Percentiles rank a stretch among this genome's conserved stretches.
Conservation (phyloP, 2,329 filamentous ascomycete genomes). For the Fusarium paranaense region DNA sequence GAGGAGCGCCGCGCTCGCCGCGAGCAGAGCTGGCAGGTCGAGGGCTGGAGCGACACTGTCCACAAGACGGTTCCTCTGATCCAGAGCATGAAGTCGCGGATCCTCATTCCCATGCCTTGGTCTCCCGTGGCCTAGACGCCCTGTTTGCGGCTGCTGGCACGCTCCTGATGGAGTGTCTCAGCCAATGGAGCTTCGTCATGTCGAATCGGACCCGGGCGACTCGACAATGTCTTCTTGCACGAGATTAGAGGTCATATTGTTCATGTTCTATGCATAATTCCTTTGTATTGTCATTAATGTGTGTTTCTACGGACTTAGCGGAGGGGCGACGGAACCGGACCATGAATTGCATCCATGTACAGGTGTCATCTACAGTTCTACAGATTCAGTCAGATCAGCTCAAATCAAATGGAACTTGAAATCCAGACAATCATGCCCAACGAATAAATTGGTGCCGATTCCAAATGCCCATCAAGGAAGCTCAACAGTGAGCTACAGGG, state of each 20-base stretch:
- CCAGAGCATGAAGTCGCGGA: constrained; percentile 93
- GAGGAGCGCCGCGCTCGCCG: constrained; percentile 91
- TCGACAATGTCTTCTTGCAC: constrained; percentile 15
- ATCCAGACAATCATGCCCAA: background rate
- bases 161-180: constrained; percentile 6
- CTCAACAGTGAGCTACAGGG: background rate
- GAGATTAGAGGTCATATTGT: constrained; percentile 25
- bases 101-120: constrained; percentile 96
- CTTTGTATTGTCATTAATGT: constrained; percentile 26
- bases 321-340: constrained; percentile 38
- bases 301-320: constrained; percentile 23
- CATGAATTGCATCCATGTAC: constrained; percentile 41
- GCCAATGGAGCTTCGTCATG: background rate
- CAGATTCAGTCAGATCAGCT: constrained; percentile 18
- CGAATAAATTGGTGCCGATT: constrained; percentile 2
- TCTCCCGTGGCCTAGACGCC: constrained; percentile 81
- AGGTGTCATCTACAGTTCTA: constrained; percentile 39
- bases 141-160: background rate
- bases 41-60: constrained; percentile 97
- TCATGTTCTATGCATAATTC: constrained; percentile 27
- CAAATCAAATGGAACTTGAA: constrained; percentile 15
- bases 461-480: background rate
- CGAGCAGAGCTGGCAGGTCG: constrained; percentile 94
- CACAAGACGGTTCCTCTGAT: constrained; percentile 99
- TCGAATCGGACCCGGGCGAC: background rate